These are phyloP conservation scores for Rossbeevera mucosa DNA, from an alignment of 768 basidiomycete species.

Conservation along the genomic window DNA sequence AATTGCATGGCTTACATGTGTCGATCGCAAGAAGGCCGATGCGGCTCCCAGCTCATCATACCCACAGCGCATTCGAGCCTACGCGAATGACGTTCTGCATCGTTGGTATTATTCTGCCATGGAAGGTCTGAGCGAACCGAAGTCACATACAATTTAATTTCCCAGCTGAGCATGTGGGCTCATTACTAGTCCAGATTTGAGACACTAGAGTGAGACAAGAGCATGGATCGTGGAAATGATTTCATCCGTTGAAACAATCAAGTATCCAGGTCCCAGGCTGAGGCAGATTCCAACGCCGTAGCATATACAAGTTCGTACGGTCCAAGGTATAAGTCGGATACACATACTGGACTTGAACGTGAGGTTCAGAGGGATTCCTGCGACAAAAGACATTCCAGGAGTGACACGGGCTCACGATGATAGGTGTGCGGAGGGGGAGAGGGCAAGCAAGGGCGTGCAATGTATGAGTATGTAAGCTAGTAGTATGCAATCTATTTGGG, in stretches of 20 bases:
- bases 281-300: too few relatives aligned
- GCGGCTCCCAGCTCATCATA: constrained; percentile 30
- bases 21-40: not conserved
- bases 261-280: too few relatives aligned
- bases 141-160: too few relatives aligned
- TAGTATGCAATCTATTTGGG: not conserved
- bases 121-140: not conserved
- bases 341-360: not conserved
- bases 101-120: not conserved
- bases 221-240: not conserved
- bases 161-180: too few relatives aligned
- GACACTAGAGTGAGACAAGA: not conserved
- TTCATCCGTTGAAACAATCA: not conserved
- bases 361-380: not conserved
- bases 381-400: not conserved
- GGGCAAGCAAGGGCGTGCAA: not conserved
- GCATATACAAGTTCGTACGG: too few relatives aligned
- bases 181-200: not conserved
- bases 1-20: constrained; percentile 24
- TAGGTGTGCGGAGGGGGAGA: not conserved
- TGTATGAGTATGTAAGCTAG: not conserved
- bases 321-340: not conserved
- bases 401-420: not conserved
- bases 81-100: not conserved
- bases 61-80: constrained; percentile 50